phyloP scores from a whole-genome alignment of 2,329 filamentous ascomycete species.

The Aplosporella prunicola region DNA sequence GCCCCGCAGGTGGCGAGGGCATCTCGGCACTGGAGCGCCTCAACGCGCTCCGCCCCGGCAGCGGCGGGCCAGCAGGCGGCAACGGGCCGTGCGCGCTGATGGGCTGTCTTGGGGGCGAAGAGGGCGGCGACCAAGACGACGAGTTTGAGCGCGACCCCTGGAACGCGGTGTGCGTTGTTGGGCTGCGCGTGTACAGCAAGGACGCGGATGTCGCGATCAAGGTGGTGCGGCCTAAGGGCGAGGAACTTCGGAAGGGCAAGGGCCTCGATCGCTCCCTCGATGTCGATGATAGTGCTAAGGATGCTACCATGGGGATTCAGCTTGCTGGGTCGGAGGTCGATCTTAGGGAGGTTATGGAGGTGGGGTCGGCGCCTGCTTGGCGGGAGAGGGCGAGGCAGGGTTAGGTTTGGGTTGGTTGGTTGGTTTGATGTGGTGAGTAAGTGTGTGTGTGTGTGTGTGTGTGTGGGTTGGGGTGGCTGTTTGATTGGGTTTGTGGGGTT shows the following conservation, averaged over 20 bases:
- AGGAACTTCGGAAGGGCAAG: conserved; percentile 22
- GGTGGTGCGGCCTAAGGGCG: conserved; percentile 22
- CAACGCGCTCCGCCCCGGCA: too few relatives aligned
- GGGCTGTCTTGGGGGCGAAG: conserved; percentile 12
- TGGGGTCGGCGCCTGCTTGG: too few relatives aligned
- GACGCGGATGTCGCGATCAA: conserved; percentile 42
- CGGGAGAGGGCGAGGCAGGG: too few relatives aligned
- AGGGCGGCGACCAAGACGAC: conserved; percentile 27
- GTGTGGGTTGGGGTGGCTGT: too few relatives aligned
- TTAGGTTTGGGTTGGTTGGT: too few relatives aligned
- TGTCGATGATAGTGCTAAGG: conserved; percentile 32
- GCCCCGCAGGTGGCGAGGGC: too few relatives aligned
- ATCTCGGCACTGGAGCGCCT: too few relatives aligned
- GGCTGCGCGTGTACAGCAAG: conserved; percentile 48
- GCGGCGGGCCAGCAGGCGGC: too few relatives aligned
- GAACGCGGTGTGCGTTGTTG: conserved; percentile 53
- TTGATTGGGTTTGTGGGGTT: too few relatives aligned
- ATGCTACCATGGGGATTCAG: conserved; percentile 23
- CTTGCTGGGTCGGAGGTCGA: background rate
- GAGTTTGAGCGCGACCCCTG: conserved; percentile 44
- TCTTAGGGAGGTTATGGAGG: background rate
- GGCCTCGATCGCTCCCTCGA: conserved; percentile 17
- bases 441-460: too few relatives aligned
- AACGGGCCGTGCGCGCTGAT: background rate
- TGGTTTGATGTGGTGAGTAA: too few relatives aligned